phyloP scores from a whole-genome alignment of 108 stramenopile species.

The Chaetoceros muelleri region DNA sequence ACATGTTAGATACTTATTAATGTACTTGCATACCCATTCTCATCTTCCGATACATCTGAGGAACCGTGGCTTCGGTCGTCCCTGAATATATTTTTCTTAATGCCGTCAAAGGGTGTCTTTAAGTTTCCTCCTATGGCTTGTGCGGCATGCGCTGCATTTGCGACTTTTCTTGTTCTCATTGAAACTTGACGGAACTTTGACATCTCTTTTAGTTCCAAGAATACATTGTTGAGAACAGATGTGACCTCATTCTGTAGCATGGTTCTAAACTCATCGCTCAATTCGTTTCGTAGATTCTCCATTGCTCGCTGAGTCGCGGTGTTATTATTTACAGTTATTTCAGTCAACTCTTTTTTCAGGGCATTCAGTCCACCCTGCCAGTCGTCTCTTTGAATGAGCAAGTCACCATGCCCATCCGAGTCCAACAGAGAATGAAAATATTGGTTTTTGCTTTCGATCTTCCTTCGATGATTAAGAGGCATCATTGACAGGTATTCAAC shows the following conservation, averaged over 20 bases:
- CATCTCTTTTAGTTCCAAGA: neutral
- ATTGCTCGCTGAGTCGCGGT: conserved; percentile 7
- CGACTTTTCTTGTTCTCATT: neutral
- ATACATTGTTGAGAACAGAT: neutral
- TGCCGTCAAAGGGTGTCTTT: too few species aligned
- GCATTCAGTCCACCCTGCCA: conserved; percentile 32
- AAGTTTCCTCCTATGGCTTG: neutral
- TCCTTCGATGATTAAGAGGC: conserved; percentile 18
- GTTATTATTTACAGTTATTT: conserved; percentile 4
- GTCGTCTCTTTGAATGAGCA: conserved; percentile 16
- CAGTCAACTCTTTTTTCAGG: conserved; percentile 15
- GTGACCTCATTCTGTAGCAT: neutral
- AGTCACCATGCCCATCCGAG: conserved; percentile 21
- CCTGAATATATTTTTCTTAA: neutral
- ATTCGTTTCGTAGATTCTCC: conserved; percentile 9
- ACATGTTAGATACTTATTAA: neutral
- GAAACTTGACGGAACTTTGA: neutral
- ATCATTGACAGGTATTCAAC: conserved; percentile 30
- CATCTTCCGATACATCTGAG: neutral
- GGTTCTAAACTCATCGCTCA: conserved; percentile 9
- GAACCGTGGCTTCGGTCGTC: neutral
- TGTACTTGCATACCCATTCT: neutral
- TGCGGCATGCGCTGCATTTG: neutral
- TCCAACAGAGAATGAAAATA: conserved; percentile 20
- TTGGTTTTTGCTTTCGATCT: conserved; percentile 23